Percentiles rank a stretch among this genome's conserved stretches.
These are phyloP conservation scores for Xylariomycetidae sp. DNA, from an alignment of 2,329 filamentous ascomycete species.

Conservation along the genomic window DNA sequence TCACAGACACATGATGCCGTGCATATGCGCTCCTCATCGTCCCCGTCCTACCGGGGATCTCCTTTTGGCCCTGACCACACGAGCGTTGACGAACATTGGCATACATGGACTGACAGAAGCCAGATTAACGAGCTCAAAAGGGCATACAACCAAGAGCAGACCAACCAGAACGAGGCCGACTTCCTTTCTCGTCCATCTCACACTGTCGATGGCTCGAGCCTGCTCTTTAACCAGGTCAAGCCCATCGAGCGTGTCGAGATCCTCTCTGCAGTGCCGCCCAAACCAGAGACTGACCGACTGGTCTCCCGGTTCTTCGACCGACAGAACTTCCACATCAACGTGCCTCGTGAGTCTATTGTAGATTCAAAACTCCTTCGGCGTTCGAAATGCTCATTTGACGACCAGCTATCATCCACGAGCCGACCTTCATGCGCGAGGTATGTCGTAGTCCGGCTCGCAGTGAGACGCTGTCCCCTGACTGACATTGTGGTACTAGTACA, in stretches of 20 bases:
- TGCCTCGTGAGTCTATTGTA: conserved; percentile 21
- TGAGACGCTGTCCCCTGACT: neutral
- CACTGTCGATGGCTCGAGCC: conserved; percentile 19
- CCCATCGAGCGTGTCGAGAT: conserved; percentile 19
- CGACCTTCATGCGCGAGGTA: conserved; percentile 40
- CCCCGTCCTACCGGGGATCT: too few relatives aligned
- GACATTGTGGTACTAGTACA: conserved; percentile 33
- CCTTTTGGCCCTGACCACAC: too few relatives aligned
- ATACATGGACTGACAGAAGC: conserved; percentile 1
- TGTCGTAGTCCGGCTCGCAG: neutral
- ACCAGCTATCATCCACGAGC: conserved; percentile 33
- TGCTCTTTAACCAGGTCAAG: conserved; percentile 19
- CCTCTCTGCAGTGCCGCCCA: conserved; percentile 20
- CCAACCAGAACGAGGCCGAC: conserved; percentile 7
- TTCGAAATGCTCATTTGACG: conserved; percentile 2
- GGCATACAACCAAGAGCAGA: conserved; percentile 14
- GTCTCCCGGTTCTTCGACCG: conserved; percentile 21
- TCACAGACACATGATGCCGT: too few relatives aligned
- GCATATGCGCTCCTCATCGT: too few relatives aligned
- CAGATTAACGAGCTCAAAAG: conserved; percentile 23
- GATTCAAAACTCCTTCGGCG: conserved; percentile 4
- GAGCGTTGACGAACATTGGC: too few relatives aligned
- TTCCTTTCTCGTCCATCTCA: conserved; percentile 5
- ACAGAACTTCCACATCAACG: conserved; percentile 16
- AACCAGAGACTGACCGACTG: conserved; percentile 16